These are phyloP conservation scores for Cladophialophora psammophila DNA, from an alignment of 2,329 filamentous ascomycete genomes.

Conservation along the genomic window DNA sequence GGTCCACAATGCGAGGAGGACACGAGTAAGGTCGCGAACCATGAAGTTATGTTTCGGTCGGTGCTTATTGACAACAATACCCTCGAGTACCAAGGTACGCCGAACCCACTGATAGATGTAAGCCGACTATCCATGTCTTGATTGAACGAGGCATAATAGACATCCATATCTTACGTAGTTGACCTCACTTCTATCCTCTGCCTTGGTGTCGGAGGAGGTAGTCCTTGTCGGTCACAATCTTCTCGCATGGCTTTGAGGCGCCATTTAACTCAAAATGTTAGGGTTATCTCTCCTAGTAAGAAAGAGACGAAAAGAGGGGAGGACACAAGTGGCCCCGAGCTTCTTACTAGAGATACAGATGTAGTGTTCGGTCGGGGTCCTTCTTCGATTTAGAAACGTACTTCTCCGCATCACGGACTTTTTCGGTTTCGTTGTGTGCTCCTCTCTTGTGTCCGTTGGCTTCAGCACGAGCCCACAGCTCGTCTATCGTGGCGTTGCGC, in stretches of 20 bases:
- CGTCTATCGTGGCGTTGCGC: slow-evolving; percentile 17
- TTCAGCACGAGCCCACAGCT: slow-evolving; percentile 26
- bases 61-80: too few relatives aligned
- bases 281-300: not conserved
- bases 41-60: too few relatives aligned
- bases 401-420: slow-evolving; percentile 21
- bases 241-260: slow-evolving; percentile 18
- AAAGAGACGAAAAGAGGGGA: not conserved
- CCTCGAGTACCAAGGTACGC: too few relatives aligned
- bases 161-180: slow-evolving; percentile 31
- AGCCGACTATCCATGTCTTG: too few relatives aligned
- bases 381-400: slow-evolving; percentile 26
- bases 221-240: slow-evolving; percentile 9
- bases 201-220: slow-evolving; percentile 17
- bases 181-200: slow-evolving; percentile 27
- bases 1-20: slow-evolving; percentile 30
- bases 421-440: slow-evolving; percentile 19
- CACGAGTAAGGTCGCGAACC: slow-evolving; percentile 22
- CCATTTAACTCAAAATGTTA: slow-evolving; percentile 19
- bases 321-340: not conserved
- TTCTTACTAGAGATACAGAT: slow-evolving; percentile 24
- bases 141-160: too few relatives aligned
- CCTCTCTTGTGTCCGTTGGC: slow-evolving; percentile 28
- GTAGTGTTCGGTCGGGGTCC: slow-evolving; percentile 27
- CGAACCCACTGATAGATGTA: too few relatives aligned